Evolutionary conservation across 257 asterid genomes (phyloP), one percentile per base, ranked within the genome.

Genomic region (Solanum tarapatanum): DNA sequence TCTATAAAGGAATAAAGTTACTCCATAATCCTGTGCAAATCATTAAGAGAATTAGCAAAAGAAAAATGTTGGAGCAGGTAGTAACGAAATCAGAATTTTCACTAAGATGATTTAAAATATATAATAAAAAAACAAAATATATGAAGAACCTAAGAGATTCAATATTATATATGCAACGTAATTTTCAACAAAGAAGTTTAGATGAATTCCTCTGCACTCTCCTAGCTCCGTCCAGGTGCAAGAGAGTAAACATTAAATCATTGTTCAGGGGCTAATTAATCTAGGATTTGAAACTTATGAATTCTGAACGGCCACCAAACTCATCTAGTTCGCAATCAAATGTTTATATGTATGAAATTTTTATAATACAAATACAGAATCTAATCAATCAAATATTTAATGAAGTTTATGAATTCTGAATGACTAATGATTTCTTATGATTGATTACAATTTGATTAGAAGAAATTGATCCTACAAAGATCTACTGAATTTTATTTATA

Each of bases 1-100:
- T n/a, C 91, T 86, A 60, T 90, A 86, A 9, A 91, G 91, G 51
- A 70, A 58, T 37, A 84, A 24, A 35, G 82, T 84, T 62, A 88
- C 87, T 36, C 86, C 90, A 60, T 88, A 74, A 6, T 88, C 88
- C 88, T 88, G 19, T 35, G 73, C 3, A 88, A 80, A 43, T 43
- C 16, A 79, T 7, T 24, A 41, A 24, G 8, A 24, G 13, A 74
- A 12, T 36, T 17, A 74, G 16, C 7, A 73, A 73, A 1, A 30
- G 1, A 70, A 14, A 23, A 64, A 64, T 64, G 8, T n/a, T 3
- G 30, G 7, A 64, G 14, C 1, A 1, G 16, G 0, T 33, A 33
- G 35, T 9, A 62, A n/a, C 1, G 8, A n/a, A 62, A 11, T 62
- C 32, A 62, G 16, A 62, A 0, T 62, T 62, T 62, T 62, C 3